These are phyloP conservation scores for Prillingera fragicola DNA, from an alignment of 1,284 basidiomycete species.

Conservation along the genomic window DNA sequence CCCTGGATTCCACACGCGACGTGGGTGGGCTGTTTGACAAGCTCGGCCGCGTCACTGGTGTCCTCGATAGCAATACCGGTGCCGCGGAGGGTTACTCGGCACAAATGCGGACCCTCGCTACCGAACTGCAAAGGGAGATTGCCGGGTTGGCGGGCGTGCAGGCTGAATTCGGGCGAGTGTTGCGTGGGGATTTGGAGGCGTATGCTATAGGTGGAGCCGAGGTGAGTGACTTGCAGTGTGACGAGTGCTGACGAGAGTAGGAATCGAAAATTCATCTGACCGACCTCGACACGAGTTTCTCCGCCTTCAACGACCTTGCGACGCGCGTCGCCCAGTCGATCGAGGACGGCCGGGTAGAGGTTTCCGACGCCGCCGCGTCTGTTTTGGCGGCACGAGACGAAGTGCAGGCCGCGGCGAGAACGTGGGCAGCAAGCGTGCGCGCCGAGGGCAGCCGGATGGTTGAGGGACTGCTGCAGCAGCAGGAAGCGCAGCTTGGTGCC, in stretches of 20 bases:
- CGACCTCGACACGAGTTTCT: constrained; percentile 50
- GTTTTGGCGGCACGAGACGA: constrained; percentile 31
- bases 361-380: constrained; percentile 44
- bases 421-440: constrained; percentile 33
- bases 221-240: constrained; percentile 19
- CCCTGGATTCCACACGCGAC: constrained; percentile 65
- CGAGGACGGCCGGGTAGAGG: constrained; percentile 54
- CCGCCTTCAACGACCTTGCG: constrained; percentile 60
- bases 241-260: constrained; percentile 14
- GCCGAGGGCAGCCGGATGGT: constrained; percentile 32
- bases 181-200: constrained; percentile 57
- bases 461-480: constrained; percentile 39
- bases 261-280: constrained; percentile 27
- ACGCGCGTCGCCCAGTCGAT: constrained; percentile 57
- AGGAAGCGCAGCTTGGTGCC: constrained; percentile 40
- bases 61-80: constrained; percentile 62
- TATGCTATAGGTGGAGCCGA: constrained; percentile 56
- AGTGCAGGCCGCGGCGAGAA: constrained; percentile 36
- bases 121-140: constrained; percentile 59
- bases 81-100: constrained; percentile 60
- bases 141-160: constrained; percentile 51
- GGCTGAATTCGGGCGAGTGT: constrained; percentile 45
- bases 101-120: constrained; percentile 57
- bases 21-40: constrained; percentile 73
- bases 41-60: constrained; percentile 68